Base-by-base conservation (phyloP, 192 early-diverging fungal species). In the Coemansia erecta region DNA sequence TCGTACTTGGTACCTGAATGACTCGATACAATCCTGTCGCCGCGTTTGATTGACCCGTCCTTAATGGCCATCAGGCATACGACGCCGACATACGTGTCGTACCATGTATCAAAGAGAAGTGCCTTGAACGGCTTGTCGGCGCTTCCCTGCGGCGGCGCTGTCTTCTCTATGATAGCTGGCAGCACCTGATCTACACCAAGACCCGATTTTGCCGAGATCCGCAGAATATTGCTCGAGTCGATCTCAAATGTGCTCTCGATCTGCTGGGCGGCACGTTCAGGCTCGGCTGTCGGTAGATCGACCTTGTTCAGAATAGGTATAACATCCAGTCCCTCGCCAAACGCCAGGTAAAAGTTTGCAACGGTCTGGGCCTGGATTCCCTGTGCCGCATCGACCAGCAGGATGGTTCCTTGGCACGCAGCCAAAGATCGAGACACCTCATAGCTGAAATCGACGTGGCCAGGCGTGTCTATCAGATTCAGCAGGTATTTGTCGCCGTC, bases 291-390 rank as follows among this genome's bases (percentile, higher is more conserved):
- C 5, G 91, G 93, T 18, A 98, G 81, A 80, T 98, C 95, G 45
- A 98, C 85, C 80, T 95, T 98, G 68, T 98, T 98, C 26, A 98
- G 70, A 31, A 95, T 89, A 4, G 96, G 94, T 9, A 98, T 82
- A 48, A 98, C 87, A 14, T 66, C 73, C 60, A 98, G 83, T 13
- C 85, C 90, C 69, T 96, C 83, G 18, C 89, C 86, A 82, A 92
- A 94, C 9, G 96, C 96, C 44, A 97, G 66, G 61, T 87, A 95
- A 72, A 95, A 98, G 78, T 97, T 98, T 19, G 96, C 94, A 12
- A 97, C 94, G 4, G 96, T 98, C 72, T 98, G 96, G 1, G 96
- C 96, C 70, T 98, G 94, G 26, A 98, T 90, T 14, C 96, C 96
- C 71, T 98, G 94, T 17, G 87, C 83, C 1, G 94, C 92, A 66